phyloP scores from a whole-genome alignment of 2,329 filamentous ascomycete species.

The Xylariaceae sp. region DNA sequence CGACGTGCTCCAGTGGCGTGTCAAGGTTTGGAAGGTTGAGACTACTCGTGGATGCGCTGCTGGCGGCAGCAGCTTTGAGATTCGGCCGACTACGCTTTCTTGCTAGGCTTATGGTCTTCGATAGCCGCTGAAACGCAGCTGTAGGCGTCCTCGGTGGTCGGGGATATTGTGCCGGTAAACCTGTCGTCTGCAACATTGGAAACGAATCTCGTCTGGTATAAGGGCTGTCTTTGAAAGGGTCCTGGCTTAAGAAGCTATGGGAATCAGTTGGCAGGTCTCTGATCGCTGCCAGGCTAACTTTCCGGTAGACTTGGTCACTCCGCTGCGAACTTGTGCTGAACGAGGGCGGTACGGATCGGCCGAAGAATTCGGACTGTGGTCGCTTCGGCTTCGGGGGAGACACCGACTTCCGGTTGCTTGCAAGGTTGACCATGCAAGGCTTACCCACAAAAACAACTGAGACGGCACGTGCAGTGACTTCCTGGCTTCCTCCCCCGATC shows the following conservation, averaged over 20 bases:
- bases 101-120: slow-evolving; percentile 48
- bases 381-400: slow-evolving; percentile 37
- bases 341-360: slow-evolving; percentile 17
- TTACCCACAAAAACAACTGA: slow-evolving; percentile 56
- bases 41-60: slow-evolving; percentile 28
- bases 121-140: slow-evolving; percentile 43
- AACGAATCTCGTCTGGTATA: slow-evolving; percentile 26
- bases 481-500: slow-evolving; percentile 38
- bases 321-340: slow-evolving; percentile 25
- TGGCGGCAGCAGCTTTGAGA: slow-evolving; percentile 31
- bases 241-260: slow-evolving; percentile 48
- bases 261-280: slow-evolving; percentile 31
- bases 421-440: slow-evolving; percentile 51
- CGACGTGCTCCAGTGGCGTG: slow-evolving; percentile 25
- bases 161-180: slow-evolving; percentile 25
- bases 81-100: slow-evolving; percentile 50
- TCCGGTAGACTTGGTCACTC: slow-evolving; percentile 32
- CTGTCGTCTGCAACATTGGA: slow-evolving; percentile 18
- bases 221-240: slow-evolving; percentile 44
- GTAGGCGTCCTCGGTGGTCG: slow-evolving; percentile 42
- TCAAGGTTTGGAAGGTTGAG: slow-evolving; percentile 18
- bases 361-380: slow-evolving; percentile 23
- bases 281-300: slow-evolving; percentile 36
- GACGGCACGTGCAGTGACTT: slow-evolving; percentile 53
- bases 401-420: slow-evolving; percentile 37